Evolutionary conservation across 805 yeast genomes (phyloP), one percentile per base, ranked within the genome.

Genomic region (Candida insectalens): DNA sequence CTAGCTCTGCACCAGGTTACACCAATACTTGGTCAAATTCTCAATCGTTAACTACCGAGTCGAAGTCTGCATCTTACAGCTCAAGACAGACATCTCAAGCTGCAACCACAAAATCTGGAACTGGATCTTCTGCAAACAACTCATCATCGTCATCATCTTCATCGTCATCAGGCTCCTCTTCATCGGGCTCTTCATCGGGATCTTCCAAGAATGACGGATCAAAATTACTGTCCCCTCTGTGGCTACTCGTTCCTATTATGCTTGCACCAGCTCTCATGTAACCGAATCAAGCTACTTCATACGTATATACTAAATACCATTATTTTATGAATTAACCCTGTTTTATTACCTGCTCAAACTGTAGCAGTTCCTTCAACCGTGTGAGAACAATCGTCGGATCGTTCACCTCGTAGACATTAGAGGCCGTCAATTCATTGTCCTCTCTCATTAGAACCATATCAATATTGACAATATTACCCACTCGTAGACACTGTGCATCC

Each of bases 1-100:
- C 77, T 2, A 52, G 53, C 5, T 44, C 50, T 3, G 80, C 78
- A 2, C 50, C 66, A 2, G 55, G 50, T 3, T 71, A 64, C 41
- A 58, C 69, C 2, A 45, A 61, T 9, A 63, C 74, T 1, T 63
- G 58, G 55, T 25, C 36, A 5, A n/a, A n/a, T n/a, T 18, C 33
- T 4, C 35, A 37, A 7, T 22, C 31, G 1, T 13, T 41, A 13
- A 13, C 8, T 16, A 36, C 25, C 2, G 18, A n/a, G n/a, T n/a
- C n/a, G n/a, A n/a, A n/a, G n/a, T n/a, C n/a, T n/a, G n/a, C n/a
- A n/a, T n/a, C n/a, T 21, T 21, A 21, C 10, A 8, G 10, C 10
- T 21, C 10, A 21, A 21, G 7, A 10, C 23, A 7, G 23, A 27
- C 18, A 6, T 17, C 10, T 32, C 15, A 19, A 8, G 12, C 21